These are phyloP conservation scores for Elasticomyces elasticus DNA, from an alignment of 495 filamentous ascomycete genomes.

Conservation along the genomic window DNA sequence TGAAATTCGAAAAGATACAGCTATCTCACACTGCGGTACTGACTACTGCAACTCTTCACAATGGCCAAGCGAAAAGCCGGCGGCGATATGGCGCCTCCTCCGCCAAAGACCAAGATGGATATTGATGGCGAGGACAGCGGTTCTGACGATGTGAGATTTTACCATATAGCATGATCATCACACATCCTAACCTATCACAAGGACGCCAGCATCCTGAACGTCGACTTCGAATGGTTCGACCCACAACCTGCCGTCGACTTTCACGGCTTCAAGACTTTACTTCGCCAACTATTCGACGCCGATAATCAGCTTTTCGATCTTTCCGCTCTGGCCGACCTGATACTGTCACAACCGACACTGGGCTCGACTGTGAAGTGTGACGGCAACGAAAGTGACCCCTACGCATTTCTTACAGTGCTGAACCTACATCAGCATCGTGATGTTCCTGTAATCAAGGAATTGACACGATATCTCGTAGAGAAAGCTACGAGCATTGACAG, in stretches of 20 bases:
- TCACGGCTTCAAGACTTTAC: conserved; percentile 81
- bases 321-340: conserved; percentile 74
- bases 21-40: conserved; percentile 1
- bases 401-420: conserved; percentile 84
- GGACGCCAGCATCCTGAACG: conserved; percentile 84
- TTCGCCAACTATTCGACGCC: conserved; percentile 87
- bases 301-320: conserved; percentile 78
- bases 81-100: conserved; percentile 3
- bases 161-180: not conserved
- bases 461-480: conserved; percentile 59
- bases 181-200: conserved; percentile 26
- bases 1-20: not conserved
- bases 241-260: conserved; percentile 84
- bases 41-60: not conserved
- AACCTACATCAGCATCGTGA: conserved; percentile 72
- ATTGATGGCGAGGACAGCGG: conserved; percentile 20
- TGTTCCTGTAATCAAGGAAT: conserved; percentile 55
- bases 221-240: conserved; percentile 98
- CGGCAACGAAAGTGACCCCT: conserved; percentile 86
- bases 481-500: conserved; percentile 63
- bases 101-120: conserved; percentile 16
- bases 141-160: conserved; percentile 11
- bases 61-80: conserved; percentile 20
- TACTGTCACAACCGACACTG: conserved; percentile 76
- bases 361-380: conserved; percentile 95